Base-by-base conservation (phyloP, 106 monocot species). In the Gastrodia elata region DNA sequence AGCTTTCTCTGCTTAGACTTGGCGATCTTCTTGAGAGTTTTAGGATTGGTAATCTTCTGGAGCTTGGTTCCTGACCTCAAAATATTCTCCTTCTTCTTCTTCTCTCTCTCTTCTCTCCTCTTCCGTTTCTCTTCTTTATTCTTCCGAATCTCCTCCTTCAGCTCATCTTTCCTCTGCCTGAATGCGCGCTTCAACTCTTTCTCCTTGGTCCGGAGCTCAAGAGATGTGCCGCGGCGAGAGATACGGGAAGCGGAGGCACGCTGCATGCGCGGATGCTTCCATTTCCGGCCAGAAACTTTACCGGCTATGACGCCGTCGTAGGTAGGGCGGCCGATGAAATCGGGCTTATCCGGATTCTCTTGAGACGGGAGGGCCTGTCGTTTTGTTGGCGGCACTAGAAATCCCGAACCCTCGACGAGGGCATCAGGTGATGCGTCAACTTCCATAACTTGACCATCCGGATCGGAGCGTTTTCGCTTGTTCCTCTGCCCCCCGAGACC, bases 1-100 rank as follows among this genome's bases (percentile, higher is more conserved):
- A 70, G 78, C 86, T 97, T 93, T 84, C 73, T 81, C 77, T 97
- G 77, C 84, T 88, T 97, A 13, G 90, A 88, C 76, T 97, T 97
- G 57, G 92, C 90, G 28, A 97, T 97, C 90, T 93, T 97, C 84
- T 97, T 80, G 74, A 93, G 71, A 2, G 97, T 97, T 73, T 93
- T 97, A 0, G 90, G 93, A 65, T 97, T 97, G 16, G 88, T 83
- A 67, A 93, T 93, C 77, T 73, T 80, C 80, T 93, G 97, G 26
- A 90, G 68, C 80, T 88, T 92, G 11, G 88, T 90, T 33, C 97
- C 97, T 0, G 90, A 70, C 30, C 77, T 78, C 57, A 97, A 46
- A 0, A 87, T 74, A 57, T 97, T 97, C 84, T 97, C 93, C 82
- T 93, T 65, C 76, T 97, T 93, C 88, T 70, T 88, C 87, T 93